A percentile compares a stretch with the other conserved stretches of the same genome.
Conservation (phyloP, 257 asterid species). For the Solanum pennellii region DNA sequence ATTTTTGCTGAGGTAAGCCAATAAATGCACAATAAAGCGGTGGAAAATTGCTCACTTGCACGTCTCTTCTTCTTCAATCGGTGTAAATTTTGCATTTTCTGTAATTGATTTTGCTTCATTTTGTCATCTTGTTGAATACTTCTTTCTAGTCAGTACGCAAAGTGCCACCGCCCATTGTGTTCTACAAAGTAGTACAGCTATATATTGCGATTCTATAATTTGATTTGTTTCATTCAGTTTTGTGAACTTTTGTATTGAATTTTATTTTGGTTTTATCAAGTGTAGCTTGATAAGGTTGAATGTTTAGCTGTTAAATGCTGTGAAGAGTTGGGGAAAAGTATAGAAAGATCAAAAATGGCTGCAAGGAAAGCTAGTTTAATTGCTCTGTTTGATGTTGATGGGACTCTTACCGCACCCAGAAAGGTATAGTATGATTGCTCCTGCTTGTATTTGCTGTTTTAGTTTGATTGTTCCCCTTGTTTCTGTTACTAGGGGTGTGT, state of each 20-base stretch:
- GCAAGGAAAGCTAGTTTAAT: constrained; percentile 53
- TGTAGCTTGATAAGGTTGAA: neutral
- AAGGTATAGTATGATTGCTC: constrained; percentile 29
- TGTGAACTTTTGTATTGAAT: neutral
- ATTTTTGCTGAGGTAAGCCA: neutral
- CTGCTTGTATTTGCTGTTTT: neutral
- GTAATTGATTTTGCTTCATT: neutral
- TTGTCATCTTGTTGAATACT: neutral
- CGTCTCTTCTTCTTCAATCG: neutral
- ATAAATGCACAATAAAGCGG: neutral
- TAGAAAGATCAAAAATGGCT: constrained; percentile 27
- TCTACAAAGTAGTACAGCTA: too few species aligned
- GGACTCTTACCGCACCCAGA: constrained; percentile 92
- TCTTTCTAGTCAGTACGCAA: too few species aligned
- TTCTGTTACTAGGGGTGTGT: neutral
- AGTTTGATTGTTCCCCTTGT: neutral
- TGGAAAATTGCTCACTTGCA: neutral
- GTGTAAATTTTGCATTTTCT: neutral
- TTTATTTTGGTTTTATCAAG: neutral
- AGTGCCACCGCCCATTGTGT: too few species aligned
- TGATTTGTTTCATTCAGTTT: neutral
- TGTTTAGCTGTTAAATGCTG: neutral
- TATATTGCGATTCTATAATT: neutral
- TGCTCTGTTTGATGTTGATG: constrained; percentile 95
- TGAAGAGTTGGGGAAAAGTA: neutral